Conservation (phyloP, 768 basidiomycete genomes). For the Podaxis sp. region DNA sequence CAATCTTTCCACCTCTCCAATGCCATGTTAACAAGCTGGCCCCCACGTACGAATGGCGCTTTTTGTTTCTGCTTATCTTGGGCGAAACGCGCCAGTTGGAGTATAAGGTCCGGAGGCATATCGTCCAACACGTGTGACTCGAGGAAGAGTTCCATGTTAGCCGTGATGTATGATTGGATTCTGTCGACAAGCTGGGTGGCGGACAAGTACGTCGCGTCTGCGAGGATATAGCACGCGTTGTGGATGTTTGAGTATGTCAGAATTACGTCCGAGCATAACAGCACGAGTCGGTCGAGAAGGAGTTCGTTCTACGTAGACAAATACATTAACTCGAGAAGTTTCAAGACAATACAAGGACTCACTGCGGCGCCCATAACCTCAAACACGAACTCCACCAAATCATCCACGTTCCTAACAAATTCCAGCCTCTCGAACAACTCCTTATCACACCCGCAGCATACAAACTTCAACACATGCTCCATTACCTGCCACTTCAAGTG, state of each 20-base stretch:
- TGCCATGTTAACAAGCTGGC: slow-evolving; percentile 48
- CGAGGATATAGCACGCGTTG: slow-evolving; percentile 79
- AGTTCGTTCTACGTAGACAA: slow-evolving; percentile 68
- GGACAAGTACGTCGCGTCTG: slow-evolving; percentile 80
- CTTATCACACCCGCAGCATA: slow-evolving; percentile 71
- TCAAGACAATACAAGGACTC: slow-evolving; percentile 24
- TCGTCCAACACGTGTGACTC: slow-evolving; percentile 81
- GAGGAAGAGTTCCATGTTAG: slow-evolving; percentile 85
- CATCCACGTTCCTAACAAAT: slow-evolving; percentile 63
- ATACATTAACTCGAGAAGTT: not conserved
- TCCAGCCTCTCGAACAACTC: slow-evolving; percentile 71
- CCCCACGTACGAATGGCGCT: slow-evolving; percentile 64
- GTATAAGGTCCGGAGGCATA: slow-evolving; percentile 62
- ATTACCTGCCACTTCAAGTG: slow-evolving; percentile 77
- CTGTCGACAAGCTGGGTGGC: slow-evolving; percentile 65
- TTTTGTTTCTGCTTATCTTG: slow-evolving; percentile 61
- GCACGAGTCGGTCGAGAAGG: slow-evolving; percentile 79
- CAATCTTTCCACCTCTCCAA: slow-evolving; percentile 68
- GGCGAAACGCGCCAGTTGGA: slow-evolving; percentile 62
- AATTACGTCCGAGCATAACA: slow-evolving; percentile 79
- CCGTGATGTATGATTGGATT: slow-evolving; percentile 76
- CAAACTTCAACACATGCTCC: slow-evolving; percentile 69
- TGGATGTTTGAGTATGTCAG: slow-evolving; percentile 63
- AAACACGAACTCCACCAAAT: slow-evolving; percentile 84
- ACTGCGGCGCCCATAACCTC: slow-evolving; percentile 85